A percentile compares a stretch with the other conserved stretches of the same genome.
Conservation (phyloP, 352 stramenopile genomes). For the Lagenidium giganteum region DNA sequence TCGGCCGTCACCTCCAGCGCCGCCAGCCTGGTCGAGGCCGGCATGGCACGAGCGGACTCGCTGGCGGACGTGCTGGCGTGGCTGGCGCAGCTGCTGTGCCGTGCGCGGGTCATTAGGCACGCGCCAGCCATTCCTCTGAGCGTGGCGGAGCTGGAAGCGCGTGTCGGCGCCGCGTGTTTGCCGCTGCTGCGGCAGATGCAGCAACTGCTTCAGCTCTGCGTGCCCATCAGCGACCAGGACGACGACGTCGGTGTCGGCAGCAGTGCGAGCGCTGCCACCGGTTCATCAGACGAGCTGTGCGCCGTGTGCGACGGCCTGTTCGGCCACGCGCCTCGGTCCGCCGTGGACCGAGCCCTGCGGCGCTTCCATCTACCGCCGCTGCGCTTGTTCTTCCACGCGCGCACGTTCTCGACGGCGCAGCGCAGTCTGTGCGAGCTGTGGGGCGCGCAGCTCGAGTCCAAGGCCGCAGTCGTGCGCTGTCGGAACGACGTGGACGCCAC, state of each 20-base stretch:
- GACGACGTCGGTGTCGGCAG: slow-evolving; percentile 1
- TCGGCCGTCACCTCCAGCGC: not conserved
- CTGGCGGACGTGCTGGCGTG: slow-evolving; percentile 51
- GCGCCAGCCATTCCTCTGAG: slow-evolving; percentile 10
- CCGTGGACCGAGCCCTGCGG: slow-evolving; percentile 21
- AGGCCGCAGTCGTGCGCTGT: slow-evolving; percentile 43
- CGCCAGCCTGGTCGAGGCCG: not conserved
- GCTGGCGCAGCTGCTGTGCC: slow-evolving; percentile 38
- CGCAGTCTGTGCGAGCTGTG: slow-evolving; percentile 65
- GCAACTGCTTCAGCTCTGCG: slow-evolving; percentile 46
- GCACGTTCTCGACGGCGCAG: slow-evolving; percentile 55
- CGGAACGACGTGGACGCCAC: slow-evolving; percentile 33
- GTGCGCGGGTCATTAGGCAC: slow-evolving; percentile 24
- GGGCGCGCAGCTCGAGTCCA: slow-evolving; percentile 64
- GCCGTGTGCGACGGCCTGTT: slow-evolving; percentile 69
- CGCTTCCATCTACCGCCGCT: slow-evolving; percentile 62
- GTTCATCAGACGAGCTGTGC: slow-evolving; percentile 19
- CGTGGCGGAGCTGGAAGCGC: slow-evolving; percentile 26
- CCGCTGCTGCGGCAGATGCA: slow-evolving; percentile 57
- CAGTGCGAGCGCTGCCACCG: not conserved
- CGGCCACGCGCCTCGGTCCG: not conserved
- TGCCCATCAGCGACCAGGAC: slow-evolving; percentile 21
- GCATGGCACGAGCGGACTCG: slow-evolving; percentile 23
- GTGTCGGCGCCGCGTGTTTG: slow-evolving; percentile 36
- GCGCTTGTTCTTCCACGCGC: slow-evolving; percentile 56